Evolutionary conservation across 2,329 filamentous ascomycete genomes (phyloP).

Genomic region (Colletotrichum siamense): DNA sequence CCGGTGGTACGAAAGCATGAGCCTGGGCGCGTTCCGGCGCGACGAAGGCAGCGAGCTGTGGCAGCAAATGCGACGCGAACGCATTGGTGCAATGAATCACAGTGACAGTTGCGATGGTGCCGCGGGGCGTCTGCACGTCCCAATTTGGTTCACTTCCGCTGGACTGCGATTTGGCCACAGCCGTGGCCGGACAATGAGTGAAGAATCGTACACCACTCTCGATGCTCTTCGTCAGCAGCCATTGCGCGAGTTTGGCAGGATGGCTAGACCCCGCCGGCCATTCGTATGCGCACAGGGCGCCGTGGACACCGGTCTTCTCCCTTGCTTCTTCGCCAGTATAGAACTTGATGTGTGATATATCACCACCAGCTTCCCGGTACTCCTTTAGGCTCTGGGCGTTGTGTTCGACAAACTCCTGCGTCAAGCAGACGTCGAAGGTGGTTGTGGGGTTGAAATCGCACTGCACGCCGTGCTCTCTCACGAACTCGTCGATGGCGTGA

Average conservation of each 20-base stretch:
- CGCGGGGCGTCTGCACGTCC: neutral
- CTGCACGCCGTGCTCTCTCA: conserved; percentile 41
- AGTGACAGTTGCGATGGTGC: neutral
- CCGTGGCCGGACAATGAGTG: neutral
- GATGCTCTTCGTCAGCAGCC: conserved; percentile 43
- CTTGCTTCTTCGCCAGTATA: conserved; percentile 40
- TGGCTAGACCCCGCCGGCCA: conserved; percentile 56
- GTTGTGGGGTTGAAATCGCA: conserved; percentile 52
- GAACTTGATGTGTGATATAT: neutral
- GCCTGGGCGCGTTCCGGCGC: conserved; percentile 1
- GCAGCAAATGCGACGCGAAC: neutral
- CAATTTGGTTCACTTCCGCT: neutral
- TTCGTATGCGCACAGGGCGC: conserved; percentile 51
- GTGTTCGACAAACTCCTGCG: conserved; percentile 45
- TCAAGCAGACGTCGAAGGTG: conserved; percentile 55
- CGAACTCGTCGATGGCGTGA: conserved; percentile 44
- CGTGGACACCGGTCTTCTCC: conserved; percentile 41
- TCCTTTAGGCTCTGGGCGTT: neutral
- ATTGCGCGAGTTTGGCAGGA: conserved; percentile 55
- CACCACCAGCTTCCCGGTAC: neutral
- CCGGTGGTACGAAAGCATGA: conserved; percentile 35
- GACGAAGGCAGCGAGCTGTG: neutral
- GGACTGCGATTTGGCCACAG: neutral
- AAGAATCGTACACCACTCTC: conserved; percentile 43
- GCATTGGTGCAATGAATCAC: conserved; percentile 3